Percentiles rank a stretch among this genome's conserved stretches.
These are phyloP conservation scores for Silene noctiflora DNA, from an alignment of 179 eudicot species.

Conservation along the genomic window DNA sequence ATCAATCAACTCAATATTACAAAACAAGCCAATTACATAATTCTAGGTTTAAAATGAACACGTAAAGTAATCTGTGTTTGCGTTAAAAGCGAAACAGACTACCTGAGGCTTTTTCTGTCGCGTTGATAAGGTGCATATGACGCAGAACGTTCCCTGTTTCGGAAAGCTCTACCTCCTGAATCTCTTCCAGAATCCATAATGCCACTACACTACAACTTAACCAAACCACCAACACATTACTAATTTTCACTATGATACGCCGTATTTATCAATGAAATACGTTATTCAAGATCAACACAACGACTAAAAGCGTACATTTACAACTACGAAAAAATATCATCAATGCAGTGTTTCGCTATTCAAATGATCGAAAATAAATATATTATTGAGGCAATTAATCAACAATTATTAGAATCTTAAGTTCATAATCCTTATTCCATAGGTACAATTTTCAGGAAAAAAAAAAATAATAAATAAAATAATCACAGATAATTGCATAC, in stretches of 20 bases:
- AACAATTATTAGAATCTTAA: no score
- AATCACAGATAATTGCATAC: no score
- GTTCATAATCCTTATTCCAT: no score
- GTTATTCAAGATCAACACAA: not conserved
- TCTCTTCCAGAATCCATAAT: conserved; percentile 36
- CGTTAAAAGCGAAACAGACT: not conserved
- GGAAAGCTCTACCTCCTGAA: conserved; percentile 40
- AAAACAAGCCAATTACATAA: not conserved
- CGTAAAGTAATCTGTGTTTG: not conserved
- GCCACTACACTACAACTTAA: conserved; percentile 10
- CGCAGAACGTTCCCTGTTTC: conserved; percentile 30
- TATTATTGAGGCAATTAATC: no score
- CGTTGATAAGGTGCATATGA: conserved; percentile 42
- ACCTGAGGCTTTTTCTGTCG: conserved; percentile 36
- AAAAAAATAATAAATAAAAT: no score
- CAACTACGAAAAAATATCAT: not conserved
- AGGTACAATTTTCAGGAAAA: no score
- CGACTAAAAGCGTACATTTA: not conserved
- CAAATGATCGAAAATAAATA: not conserved
- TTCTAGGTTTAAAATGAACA: not conserved
- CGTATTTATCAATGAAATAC: not conserved
- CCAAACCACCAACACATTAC: not conserved
- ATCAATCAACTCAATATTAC: not conserved
- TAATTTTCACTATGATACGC: not conserved
- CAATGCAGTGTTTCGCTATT: not conserved